Evolutionary conservation across 345 rosid species (phyloP), one percentile per base, ranked within the genome.

Genomic region (Luvunga scandens): DNA sequence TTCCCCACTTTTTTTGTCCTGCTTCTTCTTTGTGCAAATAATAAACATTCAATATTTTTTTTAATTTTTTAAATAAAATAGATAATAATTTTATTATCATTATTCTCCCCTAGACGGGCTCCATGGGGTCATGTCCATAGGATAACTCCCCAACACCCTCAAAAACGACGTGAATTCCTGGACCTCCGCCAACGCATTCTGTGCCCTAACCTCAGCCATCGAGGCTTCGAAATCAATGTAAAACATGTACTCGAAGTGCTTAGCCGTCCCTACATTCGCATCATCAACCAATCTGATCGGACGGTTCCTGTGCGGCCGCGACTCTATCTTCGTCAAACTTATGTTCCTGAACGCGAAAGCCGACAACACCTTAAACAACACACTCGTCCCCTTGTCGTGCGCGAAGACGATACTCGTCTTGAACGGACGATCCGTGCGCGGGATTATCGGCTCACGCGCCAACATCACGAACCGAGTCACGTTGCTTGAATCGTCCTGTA

Each of bases 91-190:
- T 45, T 10, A 10, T 42, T 0, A 3, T 45, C 50, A 45, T 78
- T 69, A 78, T 28, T 87, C 88, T 36, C 74, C 91, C 57, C 85
- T 14, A 22, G 93, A 85, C 4, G 96, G 96, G 69, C 86, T 86
- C 97, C 97, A 96, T 5, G 99, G 98, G 9, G 98, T 90, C 99
- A 96, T 96, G 83, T 96, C 99, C 95, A 92, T 96, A 4, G 99
- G 99, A 80, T 96, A 96, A 71, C 99, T 96, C 16, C 99, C 99
- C 78, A 96, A 78, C 34, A 96, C 99, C 84, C 99, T 85, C 80
- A 96, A 86, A 87, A 96, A 96, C 9, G 99, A 96, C 30, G 99
- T 94, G 91, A 91, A 94, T 81, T 96, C 99, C 72, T 96, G 99
- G n/a, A 96, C 98, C 86, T 94, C 99, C 25, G 97, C 87, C 48